A percentile compares a stretch with the other conserved stretches of the same genome.
These are phyloP conservation scores for Pseudocercospora eumusae DNA, from an alignment of 2,329 filamentous ascomycete species.

Conservation along the genomic window DNA sequence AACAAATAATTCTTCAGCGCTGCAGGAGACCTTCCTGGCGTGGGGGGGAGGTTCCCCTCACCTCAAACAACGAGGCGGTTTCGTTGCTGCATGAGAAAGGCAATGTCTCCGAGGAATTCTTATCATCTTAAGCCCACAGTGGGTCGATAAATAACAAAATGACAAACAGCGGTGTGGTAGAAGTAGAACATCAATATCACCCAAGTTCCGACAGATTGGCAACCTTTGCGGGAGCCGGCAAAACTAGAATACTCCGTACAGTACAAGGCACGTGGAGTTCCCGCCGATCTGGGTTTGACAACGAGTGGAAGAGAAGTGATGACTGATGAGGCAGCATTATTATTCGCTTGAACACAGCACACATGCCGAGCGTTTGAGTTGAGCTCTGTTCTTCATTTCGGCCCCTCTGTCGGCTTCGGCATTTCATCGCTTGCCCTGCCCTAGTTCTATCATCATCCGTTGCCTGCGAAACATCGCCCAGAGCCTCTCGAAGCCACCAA, in stretches of 20 bases:
- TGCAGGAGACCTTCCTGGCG: background rate
- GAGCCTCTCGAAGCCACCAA: too few relatives aligned
- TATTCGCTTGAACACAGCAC: slow-evolving; percentile 6
- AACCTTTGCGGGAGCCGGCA: background rate
- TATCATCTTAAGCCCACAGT: background rate
- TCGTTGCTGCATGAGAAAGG: background rate
- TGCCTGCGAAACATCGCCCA: too few relatives aligned
- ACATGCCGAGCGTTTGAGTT: background rate
- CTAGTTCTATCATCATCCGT: too few relatives aligned
- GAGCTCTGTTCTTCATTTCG: background rate
- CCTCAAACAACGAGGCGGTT: slow-evolving; percentile 5
- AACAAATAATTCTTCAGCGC: background rate
- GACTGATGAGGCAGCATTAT: too few relatives aligned
- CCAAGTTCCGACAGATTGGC: background rate
- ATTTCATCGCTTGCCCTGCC: background rate
- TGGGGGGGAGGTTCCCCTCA: background rate
- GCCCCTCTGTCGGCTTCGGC: background rate
- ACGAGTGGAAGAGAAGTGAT: too few relatives aligned
- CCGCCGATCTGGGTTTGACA: slow-evolving; percentile 9
- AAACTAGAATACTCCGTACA: too few relatives aligned
- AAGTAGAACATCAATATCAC: background rate
- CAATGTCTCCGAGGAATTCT: background rate
- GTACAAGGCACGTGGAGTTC: slow-evolving; percentile 1
- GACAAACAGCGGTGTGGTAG: slow-evolving; percentile 5
- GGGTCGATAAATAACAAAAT: too few relatives aligned